Evolutionary conservation across 1,139 yeast genomes (phyloP), one percentile per base, ranked within the genome.

Genomic region (Candida glucosophila): DNA sequence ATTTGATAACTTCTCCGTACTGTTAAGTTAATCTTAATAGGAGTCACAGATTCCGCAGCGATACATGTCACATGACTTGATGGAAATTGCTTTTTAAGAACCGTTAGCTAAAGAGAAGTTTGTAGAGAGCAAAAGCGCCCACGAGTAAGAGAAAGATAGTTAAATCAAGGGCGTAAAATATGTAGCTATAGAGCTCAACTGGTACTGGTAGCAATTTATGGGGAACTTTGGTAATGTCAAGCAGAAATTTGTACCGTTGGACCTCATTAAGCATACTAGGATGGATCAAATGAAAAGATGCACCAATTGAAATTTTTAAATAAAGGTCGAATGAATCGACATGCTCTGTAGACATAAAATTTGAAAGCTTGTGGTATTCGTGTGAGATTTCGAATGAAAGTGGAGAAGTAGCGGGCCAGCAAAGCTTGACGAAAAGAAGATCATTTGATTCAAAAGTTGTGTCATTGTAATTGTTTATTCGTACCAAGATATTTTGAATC

Each of bases 381-480:
- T 57, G 59, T 9, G 33, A 19, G 1, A 58, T 13, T 5, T 23
- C 21, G 24, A 62, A 56, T 21, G 45, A 46, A 26, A 49, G 47
- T 2, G 70, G 66, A 9, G 32, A 33, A 1, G 58, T 60, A 0
- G 69, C 66, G 1, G 69, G 67, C 70, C 70, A 64, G 35, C 69
- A 63, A 10, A 62, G 31, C 32, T 64, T 64, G 16, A 59, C 43
- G 30, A 46, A 49, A 17, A 63, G 30, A 17, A 54, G 28, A 35
- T 59, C 67, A 26, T 54, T 46, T 9, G 62, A 41, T 8, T 31
- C 30, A 28, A 41, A 58, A 2, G 52, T 39, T 5, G 27, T 10
- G 30, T 55, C 45, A 12, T 39, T 33, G 34, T 58, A 56, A 34
- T 61, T 60, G 35, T 61, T 61, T 13, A 64, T 22, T 21, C 45